Percentiles rank a stretch among this genome's conserved stretches.
phyloP scores from a whole-genome alignment of 768 basidiomycete species.

The Suillus clintonianus region DNA sequence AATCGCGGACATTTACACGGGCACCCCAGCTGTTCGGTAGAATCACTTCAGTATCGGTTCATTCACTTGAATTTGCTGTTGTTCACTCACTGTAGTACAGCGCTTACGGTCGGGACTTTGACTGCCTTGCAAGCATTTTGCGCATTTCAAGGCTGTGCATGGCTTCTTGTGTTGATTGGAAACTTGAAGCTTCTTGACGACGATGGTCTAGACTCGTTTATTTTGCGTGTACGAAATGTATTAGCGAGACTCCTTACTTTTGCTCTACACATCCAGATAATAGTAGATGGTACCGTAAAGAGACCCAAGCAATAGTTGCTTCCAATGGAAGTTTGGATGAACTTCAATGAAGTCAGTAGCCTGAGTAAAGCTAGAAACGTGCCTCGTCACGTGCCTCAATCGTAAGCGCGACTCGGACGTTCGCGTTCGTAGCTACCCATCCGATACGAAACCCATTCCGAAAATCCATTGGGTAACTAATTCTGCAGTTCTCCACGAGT shows the following conservation, averaged over 20 bases:
- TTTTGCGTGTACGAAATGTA: background rate
- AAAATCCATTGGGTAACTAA: too few species aligned
- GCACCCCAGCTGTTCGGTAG: background rate
- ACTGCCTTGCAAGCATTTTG: background rate
- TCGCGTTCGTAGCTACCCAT: too few species aligned
- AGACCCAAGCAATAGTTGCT: too few species aligned
- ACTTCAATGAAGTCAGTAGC: too few species aligned
- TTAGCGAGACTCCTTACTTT: background rate
- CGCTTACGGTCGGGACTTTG: background rate
- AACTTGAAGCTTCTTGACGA: too few species aligned
- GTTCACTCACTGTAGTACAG: background rate
- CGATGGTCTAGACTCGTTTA: background rate
- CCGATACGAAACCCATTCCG: too few species aligned
- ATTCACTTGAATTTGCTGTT: background rate
- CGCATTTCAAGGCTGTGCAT: constrained; percentile 4
- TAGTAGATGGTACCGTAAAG: background rate
- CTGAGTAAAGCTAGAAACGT: too few species aligned
- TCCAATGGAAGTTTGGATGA: too few species aligned
- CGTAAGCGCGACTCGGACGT: too few species aligned
- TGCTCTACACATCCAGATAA: background rate
- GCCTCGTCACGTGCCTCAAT: too few species aligned
- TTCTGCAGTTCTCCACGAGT: too few species aligned
- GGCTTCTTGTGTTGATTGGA: background rate
- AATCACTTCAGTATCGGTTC: background rate
- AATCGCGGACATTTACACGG: background rate